phyloP scores from a whole-genome alignment of 306 rosid species.

The Gleditsia sinensis region DNA sequence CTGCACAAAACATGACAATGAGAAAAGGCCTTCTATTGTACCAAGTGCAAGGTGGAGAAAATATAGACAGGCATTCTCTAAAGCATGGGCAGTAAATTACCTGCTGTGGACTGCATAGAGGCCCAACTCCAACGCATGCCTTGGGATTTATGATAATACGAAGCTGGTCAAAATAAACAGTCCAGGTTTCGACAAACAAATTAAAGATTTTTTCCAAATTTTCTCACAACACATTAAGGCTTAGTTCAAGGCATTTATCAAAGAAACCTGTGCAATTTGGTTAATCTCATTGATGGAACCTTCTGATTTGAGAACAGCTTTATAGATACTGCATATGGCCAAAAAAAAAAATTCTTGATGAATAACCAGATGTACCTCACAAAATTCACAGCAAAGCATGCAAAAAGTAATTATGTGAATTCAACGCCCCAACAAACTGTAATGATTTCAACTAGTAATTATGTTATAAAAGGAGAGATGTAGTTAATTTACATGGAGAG shows the following conservation, averaged over 20 bases:
- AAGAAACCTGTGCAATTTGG: conserved; percentile 92
- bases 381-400: conserved; percentile 29
- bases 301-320: conserved; percentile 77
- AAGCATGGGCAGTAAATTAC: conserved; percentile 45
- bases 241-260: conserved; percentile 33
- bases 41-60: conserved; percentile 26
- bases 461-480: background rate
- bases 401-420: background rate
- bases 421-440: background rate
- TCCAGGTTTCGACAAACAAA: conserved; percentile 41
- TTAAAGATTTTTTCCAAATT: conserved; percentile 28
- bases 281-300: conserved; percentile 84
- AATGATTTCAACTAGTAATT: background rate
- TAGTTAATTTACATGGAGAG: background rate
- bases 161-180: conserved; percentile 62
- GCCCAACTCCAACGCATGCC: conserved; percentile 77
- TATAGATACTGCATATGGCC: conserved; percentile 71
- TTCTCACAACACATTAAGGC: conserved; percentile 25
- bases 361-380: conserved; percentile 16
- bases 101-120: conserved; percentile 88
- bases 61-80: conserved; percentile 10
- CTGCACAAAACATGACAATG: conserved; percentile 55
- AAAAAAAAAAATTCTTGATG: conserved; percentile 33
- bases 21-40: conserved; percentile 22
- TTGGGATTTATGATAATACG: conserved; percentile 92